A percentile compares a stretch with the other conserved stretches of the same genome.
phyloP scores from a whole-genome alignment of 2,329 filamentous ascomycete species.

The Amauroascus verrucosus region DNA sequence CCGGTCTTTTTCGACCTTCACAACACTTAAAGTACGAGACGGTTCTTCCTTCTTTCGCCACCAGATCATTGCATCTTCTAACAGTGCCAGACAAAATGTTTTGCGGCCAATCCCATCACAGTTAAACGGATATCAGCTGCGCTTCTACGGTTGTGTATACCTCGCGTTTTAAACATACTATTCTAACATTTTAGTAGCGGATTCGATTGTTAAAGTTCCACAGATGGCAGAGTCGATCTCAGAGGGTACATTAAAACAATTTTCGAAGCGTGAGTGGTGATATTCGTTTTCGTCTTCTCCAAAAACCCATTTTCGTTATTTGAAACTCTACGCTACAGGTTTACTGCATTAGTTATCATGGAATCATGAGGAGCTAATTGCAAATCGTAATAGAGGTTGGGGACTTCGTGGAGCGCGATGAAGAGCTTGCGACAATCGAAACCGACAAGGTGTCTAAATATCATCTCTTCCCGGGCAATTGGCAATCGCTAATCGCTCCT shows the following conservation, averaged over 20 bases:
- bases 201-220: slow-evolving; percentile 82
- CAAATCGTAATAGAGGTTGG: slow-evolving; percentile 53
- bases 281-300: not conserved
- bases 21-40: not conserved
- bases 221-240: slow-evolving; percentile 98
- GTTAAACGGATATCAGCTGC: slow-evolving; percentile 5
- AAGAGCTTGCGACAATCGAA: slow-evolving; percentile 97
- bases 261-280: slow-evolving; percentile 62
- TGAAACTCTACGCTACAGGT: too few relatives aligned
- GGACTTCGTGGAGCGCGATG: slow-evolving; percentile 88
- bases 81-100: not conserved
- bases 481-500: not conserved
- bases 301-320: too few relatives aligned
- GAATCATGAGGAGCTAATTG: not conserved
- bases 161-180: not conserved
- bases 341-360: not conserved
- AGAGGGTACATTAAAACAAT: slow-evolving; percentile 93
- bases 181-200: slow-evolving; percentile 42
- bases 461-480: not conserved
- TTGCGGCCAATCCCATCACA: not conserved
- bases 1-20: not conserved
- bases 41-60: not conserved
- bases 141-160: slow-evolving; percentile 13
- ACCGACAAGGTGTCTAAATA: slow-evolving; percentile 74
- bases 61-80: not conserved